A percentile compares a stretch with the other conserved stretches of the same genome.
Evolutionary conservation across 306 rosid species (phyloP).

Genomic region (Rosa persica): DNA sequence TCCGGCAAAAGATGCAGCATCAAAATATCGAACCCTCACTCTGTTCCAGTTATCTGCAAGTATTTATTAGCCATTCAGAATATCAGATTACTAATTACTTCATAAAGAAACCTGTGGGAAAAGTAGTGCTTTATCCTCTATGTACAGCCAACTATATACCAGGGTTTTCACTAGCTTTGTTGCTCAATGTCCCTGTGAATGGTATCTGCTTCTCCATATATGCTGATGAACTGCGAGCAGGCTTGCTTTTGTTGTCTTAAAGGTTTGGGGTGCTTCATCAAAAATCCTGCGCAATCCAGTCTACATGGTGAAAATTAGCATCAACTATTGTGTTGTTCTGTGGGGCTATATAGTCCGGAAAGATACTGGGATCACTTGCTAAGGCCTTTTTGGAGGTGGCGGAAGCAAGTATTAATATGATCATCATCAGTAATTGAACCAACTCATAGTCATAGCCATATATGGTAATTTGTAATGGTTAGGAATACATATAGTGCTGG

Average conservation of each 20-base stretch:
- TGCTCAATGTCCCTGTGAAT: slow-evolving; percentile 77
- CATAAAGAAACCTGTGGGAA: slow-evolving; percentile 4
- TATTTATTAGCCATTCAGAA: neutral
- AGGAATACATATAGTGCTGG: no score
- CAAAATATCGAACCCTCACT: slow-evolving; percentile 89
- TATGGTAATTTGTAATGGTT: no score
- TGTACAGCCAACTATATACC: slow-evolving; percentile 42
- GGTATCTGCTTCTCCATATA: slow-evolving; percentile 87
- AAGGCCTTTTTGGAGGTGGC: neutral
- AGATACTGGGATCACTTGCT: neutral
- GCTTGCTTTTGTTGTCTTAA: neutral
- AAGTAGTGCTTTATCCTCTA: neutral
- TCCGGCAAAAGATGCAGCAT: slow-evolving; percentile 90
- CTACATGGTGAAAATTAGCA: neutral
- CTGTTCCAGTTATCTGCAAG: slow-evolving; percentile 90
- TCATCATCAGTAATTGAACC: neutral
- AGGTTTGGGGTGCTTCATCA: neutral
- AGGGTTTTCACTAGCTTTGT: slow-evolving; percentile 70
- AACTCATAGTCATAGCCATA: neutral
- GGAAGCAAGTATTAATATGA: neutral
- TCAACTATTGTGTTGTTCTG: neutral
- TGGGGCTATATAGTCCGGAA: neutral
- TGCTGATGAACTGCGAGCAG: slow-evolving; percentile 57
- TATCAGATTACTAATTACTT: slow-evolving; percentile 14
- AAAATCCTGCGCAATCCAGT: neutral